Conservation (phyloP, 495 filamentous ascomycete species). For the Trichocladium antarcticum region DNA sequence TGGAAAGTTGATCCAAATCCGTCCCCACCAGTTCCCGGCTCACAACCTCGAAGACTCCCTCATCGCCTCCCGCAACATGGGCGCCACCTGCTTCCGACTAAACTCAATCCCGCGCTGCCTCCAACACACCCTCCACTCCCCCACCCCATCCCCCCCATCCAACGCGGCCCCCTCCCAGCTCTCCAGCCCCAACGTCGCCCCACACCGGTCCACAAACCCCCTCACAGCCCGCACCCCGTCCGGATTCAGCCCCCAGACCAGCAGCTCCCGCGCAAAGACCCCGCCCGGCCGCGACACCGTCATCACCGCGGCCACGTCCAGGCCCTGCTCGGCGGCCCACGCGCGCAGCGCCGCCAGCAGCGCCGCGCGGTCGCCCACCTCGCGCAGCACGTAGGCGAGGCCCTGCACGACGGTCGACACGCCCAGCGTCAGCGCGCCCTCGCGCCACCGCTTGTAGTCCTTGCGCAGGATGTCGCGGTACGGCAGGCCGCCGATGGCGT, state of each 20-base stretch:
- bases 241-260: slow-evolving; percentile 51
- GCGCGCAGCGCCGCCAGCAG: slow-evolving; percentile 27
- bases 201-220: slow-evolving; percentile 41
- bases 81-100: slow-evolving; percentile 85
- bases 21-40: too few relatives aligned
- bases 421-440: slow-evolving; percentile 50
- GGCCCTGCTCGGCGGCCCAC: slow-evolving; percentile 46
- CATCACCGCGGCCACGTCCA: slow-evolving; percentile 68
- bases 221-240: slow-evolving; percentile 36
- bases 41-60: slow-evolving; percentile 25
- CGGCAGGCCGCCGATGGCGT: slow-evolving; percentile 53
- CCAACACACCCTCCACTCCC: slow-evolving; percentile 48
- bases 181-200: slow-evolving; percentile 45
- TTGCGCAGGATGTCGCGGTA: slow-evolving; percentile 69
- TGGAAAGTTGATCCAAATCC: too few relatives aligned
- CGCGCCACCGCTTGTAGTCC: slow-evolving; percentile 88
- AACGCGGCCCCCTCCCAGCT: slow-evolving; percentile 39
- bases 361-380: slow-evolving; percentile 32
- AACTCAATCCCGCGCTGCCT: slow-evolving; percentile 52
- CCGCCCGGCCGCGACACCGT: slow-evolving; percentile 50
- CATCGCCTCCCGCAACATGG: slow-evolving; percentile 61
- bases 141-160: slow-evolving; percentile 33
- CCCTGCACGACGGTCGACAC: slow-evolving; percentile 63
- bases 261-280: slow-evolving; percentile 58
- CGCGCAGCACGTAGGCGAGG: slow-evolving; percentile 50